A percentile compares a stretch with the other conserved stretches of the same genome.
These are phyloP conservation scores for Populus hybrid DNA, from an alignment of 441 rosid species.

Conservation along the genomic window DNA sequence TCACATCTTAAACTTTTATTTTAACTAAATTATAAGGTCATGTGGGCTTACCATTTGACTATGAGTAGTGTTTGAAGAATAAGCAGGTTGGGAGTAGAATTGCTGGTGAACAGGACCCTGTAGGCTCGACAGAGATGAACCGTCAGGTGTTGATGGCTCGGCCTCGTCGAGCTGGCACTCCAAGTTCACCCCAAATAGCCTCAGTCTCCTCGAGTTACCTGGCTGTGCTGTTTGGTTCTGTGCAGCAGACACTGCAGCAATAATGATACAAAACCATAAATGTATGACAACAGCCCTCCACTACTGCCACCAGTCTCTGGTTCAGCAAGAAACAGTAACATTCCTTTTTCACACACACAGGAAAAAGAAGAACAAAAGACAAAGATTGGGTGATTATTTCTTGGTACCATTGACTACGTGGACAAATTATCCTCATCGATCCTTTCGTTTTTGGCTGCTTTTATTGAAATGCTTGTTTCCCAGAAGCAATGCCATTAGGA, in stretches of 20 bases:
- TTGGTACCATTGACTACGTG: not conserved
- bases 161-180: conserved; percentile 70
- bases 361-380: not conserved
- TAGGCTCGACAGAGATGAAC: conserved; percentile 42
- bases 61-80: conserved; percentile 28
- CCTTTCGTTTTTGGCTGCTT: not conserved
- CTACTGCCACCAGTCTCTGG: not conserved
- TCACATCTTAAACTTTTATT: conserved; percentile 2
- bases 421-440: not conserved
- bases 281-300: not conserved
- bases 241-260: conserved; percentile 16
- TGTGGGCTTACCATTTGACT: conserved; percentile 44
- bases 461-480: not conserved
- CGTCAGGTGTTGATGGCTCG: conserved; percentile 60
- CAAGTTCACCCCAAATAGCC: conserved; percentile 90
- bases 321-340: not conserved
- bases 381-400: not conserved
- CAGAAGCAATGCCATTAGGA: not conserved
- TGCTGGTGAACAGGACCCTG: conserved; percentile 31
- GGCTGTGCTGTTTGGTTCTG: conserved; percentile 34
- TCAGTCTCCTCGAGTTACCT: conserved; percentile 64
- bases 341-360: not conserved
- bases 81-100: conserved; percentile 29
- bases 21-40: not conserved
- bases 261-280: not conserved